A percentile compares a stretch with the other conserved stretches of the same genome.
Conservation (phyloP, 495 filamentous ascomycete genomes). For the Xylaria scruposa region DNA sequence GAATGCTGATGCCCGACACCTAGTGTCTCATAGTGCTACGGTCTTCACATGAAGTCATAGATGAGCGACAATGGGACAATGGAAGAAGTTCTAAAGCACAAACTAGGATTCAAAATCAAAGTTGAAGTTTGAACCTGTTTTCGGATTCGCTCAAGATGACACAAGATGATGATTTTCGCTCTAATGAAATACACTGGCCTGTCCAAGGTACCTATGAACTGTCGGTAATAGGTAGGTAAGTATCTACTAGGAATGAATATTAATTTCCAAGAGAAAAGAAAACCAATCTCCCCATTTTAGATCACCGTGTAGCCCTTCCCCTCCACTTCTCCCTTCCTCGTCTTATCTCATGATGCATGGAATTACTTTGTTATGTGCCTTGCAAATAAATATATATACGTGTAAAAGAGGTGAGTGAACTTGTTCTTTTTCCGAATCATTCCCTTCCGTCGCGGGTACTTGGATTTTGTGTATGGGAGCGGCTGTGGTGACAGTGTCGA, state of each 20-base stretch:
- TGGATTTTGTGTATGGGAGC: background rate
- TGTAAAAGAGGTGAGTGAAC: background rate
- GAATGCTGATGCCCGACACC: background rate
- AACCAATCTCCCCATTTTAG: background rate
- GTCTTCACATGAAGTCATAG: background rate
- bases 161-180: background rate
- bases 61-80: background rate
- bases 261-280: background rate
- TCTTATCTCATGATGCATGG: background rate
- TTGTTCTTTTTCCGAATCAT: background rate
- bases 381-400: background rate
- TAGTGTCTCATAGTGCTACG: background rate
- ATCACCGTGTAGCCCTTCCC: background rate
- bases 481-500: background rate
- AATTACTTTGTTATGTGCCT: background rate
- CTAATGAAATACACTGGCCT: constrained; percentile 10
- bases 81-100: background rate
- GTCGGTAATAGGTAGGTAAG: constrained; percentile 1
- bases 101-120: background rate
- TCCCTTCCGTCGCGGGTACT: background rate
- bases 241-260: constrained; percentile 4
- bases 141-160: background rate
- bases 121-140: background rate
- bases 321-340: background rate
- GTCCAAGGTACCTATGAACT: background rate